A percentile compares a stretch with the other conserved stretches of the same genome.
Evolutionary conservation across 148 eudicot genomes (phyloP).

Genomic region (Silene uniflora): DNA sequence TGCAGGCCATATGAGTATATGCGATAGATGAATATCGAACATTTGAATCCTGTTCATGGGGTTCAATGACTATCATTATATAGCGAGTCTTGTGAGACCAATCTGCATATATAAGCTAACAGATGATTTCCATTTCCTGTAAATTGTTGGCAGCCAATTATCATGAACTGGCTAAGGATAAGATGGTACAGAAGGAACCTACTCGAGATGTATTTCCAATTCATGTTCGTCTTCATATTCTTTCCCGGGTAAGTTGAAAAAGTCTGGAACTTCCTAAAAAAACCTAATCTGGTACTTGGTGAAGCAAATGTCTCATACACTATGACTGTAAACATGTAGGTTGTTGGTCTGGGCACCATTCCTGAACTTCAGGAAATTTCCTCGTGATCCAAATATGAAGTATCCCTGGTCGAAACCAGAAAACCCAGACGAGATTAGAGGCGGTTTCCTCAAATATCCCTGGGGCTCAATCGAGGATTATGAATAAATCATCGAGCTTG

Average conservation of each 20-base stretch:
- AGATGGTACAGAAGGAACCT: constrained; percentile 80
- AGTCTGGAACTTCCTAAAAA: neutral
- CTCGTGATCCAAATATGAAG: constrained; percentile 73
- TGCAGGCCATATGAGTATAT: too few relatives aligned
- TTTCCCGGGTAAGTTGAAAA: constrained; percentile 74
- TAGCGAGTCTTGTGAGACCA: too few relatives aligned
- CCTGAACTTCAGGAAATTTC: constrained; percentile 84
- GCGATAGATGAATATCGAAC: too few relatives aligned
- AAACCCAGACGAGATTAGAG: constrained; percentile 50
- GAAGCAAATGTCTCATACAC: neutral
- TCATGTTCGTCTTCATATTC: constrained; percentile 86
- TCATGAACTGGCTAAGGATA: constrained; percentile 82
- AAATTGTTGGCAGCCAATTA: constrained; percentile 57
- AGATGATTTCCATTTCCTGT: too few relatives aligned
- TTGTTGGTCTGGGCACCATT: constrained; percentile 88
- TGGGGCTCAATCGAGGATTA: constrained; percentile 75
- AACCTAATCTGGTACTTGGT: neutral
- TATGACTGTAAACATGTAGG: constrained; percentile 28
- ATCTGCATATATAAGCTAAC: too few relatives aligned
- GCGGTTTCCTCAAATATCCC: constrained; percentile 55
- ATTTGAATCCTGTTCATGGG: too few relatives aligned
- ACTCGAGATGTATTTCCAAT: constrained; percentile 74
- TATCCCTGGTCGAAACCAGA: constrained; percentile 79
- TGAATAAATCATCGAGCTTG: constrained; percentile 29
- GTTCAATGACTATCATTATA: too few relatives aligned